Conservation (phyloP, 495 filamentous ascomycete species). For the Chaetomium tenue region DNA sequence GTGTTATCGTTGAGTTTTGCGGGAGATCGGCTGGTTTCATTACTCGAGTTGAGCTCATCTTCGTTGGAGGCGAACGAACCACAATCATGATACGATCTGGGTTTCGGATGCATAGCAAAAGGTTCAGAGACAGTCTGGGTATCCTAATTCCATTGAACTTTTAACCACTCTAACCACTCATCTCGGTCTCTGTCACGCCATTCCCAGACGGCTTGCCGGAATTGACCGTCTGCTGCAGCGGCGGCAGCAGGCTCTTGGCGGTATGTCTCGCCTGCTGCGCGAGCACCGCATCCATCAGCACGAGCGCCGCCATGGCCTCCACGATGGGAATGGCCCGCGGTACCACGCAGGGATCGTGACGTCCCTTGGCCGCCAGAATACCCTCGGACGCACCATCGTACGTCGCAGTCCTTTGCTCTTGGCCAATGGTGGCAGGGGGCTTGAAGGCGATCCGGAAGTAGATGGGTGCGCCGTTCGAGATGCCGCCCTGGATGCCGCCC, state of each 20-base stretch:
- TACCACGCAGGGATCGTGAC: conserved; percentile 95
- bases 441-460: conserved; percentile 98
- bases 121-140: conserved; percentile 5
- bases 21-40: too few relatives aligned
- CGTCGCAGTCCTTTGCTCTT: conserved; percentile 80
- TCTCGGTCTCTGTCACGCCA: conserved; percentile 31
- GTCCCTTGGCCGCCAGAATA: conserved; percentile 84
- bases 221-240: conserved; percentile 42
- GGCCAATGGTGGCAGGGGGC: conserved; percentile 90
- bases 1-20: too few relatives aligned
- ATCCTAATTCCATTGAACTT: conserved; percentile 11
- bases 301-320: conserved; percentile 90
- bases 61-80: not conserved
- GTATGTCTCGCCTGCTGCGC: conserved; percentile 73
- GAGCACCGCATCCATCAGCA: conserved; percentile 88
- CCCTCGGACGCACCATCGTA: conserved; percentile 72
- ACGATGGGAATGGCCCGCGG: conserved; percentile 94
- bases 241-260: conserved; percentile 53
- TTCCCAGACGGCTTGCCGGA: conserved; percentile 30
- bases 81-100: not conserved
- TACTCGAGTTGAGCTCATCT: too few relatives aligned
- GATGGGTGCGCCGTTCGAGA: conserved; percentile 89
- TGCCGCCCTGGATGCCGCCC: conserved; percentile 94
- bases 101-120: not conserved
- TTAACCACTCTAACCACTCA: not conserved